Conservation (phyloP, 2,329 filamentous ascomycete genomes). For the Conoideocrella luteorostrata region DNA sequence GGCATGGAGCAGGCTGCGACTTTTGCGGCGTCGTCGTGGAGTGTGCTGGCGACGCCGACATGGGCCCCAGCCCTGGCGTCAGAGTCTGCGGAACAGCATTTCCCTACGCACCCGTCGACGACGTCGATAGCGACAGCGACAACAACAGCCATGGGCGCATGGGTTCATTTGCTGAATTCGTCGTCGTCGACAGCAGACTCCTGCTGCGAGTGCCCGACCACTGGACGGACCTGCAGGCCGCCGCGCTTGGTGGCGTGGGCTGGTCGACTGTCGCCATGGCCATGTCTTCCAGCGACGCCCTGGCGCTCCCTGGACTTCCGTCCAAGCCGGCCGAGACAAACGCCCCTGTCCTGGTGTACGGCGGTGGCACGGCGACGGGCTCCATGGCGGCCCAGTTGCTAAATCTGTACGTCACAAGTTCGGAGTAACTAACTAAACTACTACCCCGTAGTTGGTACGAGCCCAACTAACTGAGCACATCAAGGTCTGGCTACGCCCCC, state of each 20-base stretch:
- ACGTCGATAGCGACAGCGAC: too few species aligned
- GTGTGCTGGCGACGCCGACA: not conserved
- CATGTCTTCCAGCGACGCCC: constrained; percentile 5
- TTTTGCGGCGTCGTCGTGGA: constrained; percentile 17
- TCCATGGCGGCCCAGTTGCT: too few species aligned
- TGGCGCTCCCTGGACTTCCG: constrained; percentile 9
- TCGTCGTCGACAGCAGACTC: constrained; percentile 4
- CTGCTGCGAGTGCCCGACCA: constrained; percentile 14
- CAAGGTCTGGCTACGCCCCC: too few species aligned
- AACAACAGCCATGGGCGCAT: too few species aligned
- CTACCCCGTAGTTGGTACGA: too few species aligned
- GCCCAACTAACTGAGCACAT: too few species aligned
- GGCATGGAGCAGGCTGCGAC: constrained; percentile 16
- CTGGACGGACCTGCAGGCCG: constrained; percentile 16
- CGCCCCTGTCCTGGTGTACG: too few species aligned
- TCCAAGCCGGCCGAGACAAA: constrained; percentile 8
- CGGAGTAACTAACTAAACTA: too few species aligned
- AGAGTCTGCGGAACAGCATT: not conserved
- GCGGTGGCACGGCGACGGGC: too few species aligned
- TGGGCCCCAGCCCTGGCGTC: not conserved
- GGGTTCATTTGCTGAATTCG: constrained; percentile 2
- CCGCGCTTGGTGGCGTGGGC: constrained; percentile 18
- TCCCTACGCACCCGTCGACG: too few species aligned
- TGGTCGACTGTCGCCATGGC: constrained; percentile 17
- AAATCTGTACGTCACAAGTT: too few species aligned